Percentiles rank a stretch among this genome's conserved stretches.
Conservation (phyloP, 1,284 basidiomycete genomes). For the Tranzscheliella williamsii region DNA sequence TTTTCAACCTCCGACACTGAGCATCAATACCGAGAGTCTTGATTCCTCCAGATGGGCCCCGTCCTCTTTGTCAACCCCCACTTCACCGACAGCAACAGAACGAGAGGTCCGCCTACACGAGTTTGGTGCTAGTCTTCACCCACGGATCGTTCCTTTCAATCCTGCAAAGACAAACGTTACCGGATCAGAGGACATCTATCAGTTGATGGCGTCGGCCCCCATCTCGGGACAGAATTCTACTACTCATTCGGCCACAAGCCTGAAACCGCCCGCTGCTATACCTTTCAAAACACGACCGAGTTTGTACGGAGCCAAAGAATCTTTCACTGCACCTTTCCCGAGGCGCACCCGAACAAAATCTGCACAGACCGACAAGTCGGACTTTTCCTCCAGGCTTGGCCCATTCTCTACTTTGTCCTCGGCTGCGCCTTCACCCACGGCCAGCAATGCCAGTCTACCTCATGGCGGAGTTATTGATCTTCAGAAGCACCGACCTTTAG, state of each 20-base stretch:
- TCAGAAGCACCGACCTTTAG: constrained; percentile 4
- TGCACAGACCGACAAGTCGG: constrained; percentile 12
- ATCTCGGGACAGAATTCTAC: constrained; percentile 15
- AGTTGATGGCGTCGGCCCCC: constrained; percentile 29
- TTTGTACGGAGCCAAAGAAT: constrained; percentile 33
- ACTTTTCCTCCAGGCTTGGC: constrained; percentile 9
- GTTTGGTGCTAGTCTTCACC: constrained; percentile 15
- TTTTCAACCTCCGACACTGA: constrained; percentile 25
- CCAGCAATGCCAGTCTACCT: constrained; percentile 16
- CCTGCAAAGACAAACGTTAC: too few relatives aligned
- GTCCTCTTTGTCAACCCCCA: constrained; percentile 24
- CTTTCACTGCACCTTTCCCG: constrained; percentile 30
- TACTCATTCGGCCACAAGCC: constrained; percentile 12
- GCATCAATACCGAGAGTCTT: constrained; percentile 15
- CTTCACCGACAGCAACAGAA: constrained; percentile 10
- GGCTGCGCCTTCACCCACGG: constrained; percentile 15
- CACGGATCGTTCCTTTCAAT: too few relatives aligned
- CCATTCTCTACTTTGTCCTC: constrained; percentile 10
- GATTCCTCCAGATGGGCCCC: constrained; percentile 20
- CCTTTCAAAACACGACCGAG: constrained; percentile 17
- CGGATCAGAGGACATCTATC: too few relatives aligned
- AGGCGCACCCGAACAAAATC: constrained; percentile 19
- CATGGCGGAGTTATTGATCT: constrained; percentile 4
- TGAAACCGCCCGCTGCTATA: constrained; percentile 7
- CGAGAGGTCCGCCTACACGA: constrained; percentile 27